These are phyloP conservation scores for Mycena floridula DNA, from an alignment of 768 basidiomycete genomes.

Conservation along the genomic window DNA sequence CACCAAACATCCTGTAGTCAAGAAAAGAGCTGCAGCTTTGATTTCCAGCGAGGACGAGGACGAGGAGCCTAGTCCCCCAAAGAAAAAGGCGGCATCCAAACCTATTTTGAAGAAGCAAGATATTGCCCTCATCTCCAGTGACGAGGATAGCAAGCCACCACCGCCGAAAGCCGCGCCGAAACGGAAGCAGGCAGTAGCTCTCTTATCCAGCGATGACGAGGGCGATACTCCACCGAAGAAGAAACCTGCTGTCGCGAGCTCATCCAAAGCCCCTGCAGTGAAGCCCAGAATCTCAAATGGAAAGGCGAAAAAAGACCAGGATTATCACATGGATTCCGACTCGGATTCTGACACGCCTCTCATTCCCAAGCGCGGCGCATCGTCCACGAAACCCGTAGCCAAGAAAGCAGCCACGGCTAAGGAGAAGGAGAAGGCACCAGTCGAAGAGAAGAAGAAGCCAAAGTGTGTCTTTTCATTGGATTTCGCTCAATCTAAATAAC, in stretches of 20 bases:
- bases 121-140: conserved; percentile 9
- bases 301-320: conserved; percentile 5
- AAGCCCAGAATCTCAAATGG: conserved; percentile 10
- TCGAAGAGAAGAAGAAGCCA: not conserved
- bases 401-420: conserved; percentile 12
- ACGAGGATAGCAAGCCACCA: conserved; percentile 8
- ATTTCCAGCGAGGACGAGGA: conserved; percentile 37
- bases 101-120: conserved; percentile 1
- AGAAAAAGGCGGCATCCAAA: conserved; percentile 14
- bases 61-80: conserved; percentile 16
- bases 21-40: conserved; percentile 24
- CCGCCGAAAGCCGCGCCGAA: conserved; percentile 4
- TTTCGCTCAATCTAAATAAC: not conserved
- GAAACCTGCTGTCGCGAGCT: conserved; percentile 24
- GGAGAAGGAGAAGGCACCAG: conserved; percentile 6
- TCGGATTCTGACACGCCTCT: conserved; percentile 11
- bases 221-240: conserved; percentile 32
- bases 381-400: conserved; percentile 10
- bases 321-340: conserved; percentile 2
- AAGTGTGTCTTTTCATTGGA: not conserved
- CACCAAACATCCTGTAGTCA: conserved; percentile 13
- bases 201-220: conserved; percentile 9
- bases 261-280: conserved; percentile 1
- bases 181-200: conserved; percentile 5
- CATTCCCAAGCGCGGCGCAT: conserved; percentile 17